Percentiles rank a stretch among this genome's conserved stretches.
These are phyloP conservation scores for Lycium ferocissimum DNA, from an alignment of 257 asterid species.

Conservation along the genomic window DNA sequence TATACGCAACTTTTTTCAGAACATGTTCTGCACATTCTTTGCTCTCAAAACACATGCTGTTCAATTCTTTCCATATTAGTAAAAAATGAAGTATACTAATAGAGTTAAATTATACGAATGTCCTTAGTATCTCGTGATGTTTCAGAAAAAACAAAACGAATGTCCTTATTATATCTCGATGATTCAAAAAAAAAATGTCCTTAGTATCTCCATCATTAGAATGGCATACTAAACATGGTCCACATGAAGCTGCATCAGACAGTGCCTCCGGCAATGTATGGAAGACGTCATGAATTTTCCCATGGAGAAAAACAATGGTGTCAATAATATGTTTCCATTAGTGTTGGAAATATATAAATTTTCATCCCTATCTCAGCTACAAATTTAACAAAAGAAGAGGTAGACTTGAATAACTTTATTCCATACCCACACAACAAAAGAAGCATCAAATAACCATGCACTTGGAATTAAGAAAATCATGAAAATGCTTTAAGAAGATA, in stretches of 20 bases:
- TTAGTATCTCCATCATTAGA: background rate
- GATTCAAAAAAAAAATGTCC: background rate
- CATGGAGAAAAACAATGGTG: slow-evolving; percentile 3
- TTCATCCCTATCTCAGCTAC: background rate
- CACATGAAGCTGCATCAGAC: slow-evolving; percentile 11
- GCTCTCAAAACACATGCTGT: slow-evolving; percentile 17
- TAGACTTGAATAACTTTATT: slow-evolving; percentile 14
- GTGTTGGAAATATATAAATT: background rate
- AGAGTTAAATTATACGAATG: slow-evolving; percentile 5
- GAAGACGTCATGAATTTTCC: slow-evolving; percentile 15
- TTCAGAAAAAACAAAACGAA: background rate
- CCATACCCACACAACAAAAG: background rate
- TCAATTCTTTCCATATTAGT: slow-evolving; percentile 6
- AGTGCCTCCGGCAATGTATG: background rate
- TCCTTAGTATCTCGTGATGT: slow-evolving; percentile 24
- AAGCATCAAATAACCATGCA: background rate
- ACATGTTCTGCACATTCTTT: background rate
- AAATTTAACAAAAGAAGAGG: background rate
- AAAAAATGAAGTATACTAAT: background rate
- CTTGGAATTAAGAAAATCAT: background rate
- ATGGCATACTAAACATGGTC: background rate
- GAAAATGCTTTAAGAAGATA: background rate
- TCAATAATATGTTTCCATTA: background rate
- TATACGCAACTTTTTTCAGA: background rate
- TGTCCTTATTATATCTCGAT: background rate